Evolutionary conservation across 148 eudicot genomes (phyloP).

Genomic region (Chenopodium formosanum): DNA sequence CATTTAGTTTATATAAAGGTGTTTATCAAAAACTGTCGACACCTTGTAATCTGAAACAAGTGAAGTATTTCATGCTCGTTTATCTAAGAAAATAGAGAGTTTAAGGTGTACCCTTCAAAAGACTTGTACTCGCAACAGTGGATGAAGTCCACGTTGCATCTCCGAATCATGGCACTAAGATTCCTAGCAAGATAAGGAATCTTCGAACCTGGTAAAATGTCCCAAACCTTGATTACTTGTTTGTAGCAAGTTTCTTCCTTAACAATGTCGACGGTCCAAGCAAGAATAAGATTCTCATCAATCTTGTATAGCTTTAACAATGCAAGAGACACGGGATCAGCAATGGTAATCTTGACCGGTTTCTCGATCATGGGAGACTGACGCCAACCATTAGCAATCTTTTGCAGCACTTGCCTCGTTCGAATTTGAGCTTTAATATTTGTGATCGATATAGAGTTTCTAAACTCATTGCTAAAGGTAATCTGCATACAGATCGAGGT

Average conservation of each 20-base stretch:
- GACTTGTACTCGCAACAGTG: constrained; percentile 31
- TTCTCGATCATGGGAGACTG: background rate
- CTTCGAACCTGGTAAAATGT: constrained; percentile 28
- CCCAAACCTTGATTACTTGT: constrained; percentile 44
- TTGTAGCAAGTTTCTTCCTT: constrained; percentile 26
- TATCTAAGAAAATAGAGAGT: background rate
- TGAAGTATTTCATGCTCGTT: background rate
- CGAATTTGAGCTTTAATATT: constrained; percentile 24
- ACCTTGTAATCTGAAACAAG: background rate
- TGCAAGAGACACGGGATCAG: background rate
- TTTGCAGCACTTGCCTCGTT: constrained; percentile 30
- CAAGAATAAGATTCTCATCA: constrained; percentile 22
- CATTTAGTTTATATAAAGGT: too few relatives aligned
- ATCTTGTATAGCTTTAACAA: constrained; percentile 24
- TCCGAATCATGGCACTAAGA: constrained; percentile 27
- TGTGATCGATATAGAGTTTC: constrained; percentile 26
- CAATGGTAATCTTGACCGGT: background rate
- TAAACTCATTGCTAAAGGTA: constrained; percentile 32
- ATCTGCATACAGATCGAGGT: constrained; percentile 28
- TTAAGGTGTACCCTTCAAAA: constrained; percentile 35
- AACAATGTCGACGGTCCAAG: constrained; percentile 36
- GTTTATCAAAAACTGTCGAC: too few relatives aligned
- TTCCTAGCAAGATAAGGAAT: constrained; percentile 21
- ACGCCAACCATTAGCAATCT: constrained; percentile 45
- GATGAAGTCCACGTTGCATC: constrained; percentile 26